phyloP scores from a whole-genome alignment of 129 eudicot species.

The Artemisia annua region DNA sequence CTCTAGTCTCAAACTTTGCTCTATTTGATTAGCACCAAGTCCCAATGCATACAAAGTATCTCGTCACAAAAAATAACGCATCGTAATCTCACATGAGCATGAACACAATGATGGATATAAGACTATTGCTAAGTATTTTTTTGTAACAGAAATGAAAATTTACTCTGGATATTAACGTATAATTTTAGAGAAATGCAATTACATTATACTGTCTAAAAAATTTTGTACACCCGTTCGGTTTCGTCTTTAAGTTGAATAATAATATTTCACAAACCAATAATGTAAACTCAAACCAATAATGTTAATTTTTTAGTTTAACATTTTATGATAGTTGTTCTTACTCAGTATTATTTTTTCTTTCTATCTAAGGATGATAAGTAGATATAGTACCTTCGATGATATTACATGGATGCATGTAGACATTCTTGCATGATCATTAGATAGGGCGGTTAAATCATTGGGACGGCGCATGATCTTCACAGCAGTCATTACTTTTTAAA shows the following conservation, averaged over 20 bases:
- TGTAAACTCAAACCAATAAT: too few species aligned
- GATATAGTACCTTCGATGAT: neutral
- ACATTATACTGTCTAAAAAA: too few species aligned
- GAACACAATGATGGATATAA: conserved; percentile 20
- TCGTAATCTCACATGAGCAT: conserved; percentile 17
- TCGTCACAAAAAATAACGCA: conserved; percentile 23
- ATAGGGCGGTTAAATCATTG: conserved; percentile 35
- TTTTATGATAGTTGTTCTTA: too few species aligned
- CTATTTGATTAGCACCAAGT: conserved; percentile 24
- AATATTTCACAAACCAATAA: too few species aligned
- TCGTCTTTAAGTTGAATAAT: too few species aligned
- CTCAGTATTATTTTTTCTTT: too few species aligned
- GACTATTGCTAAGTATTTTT: too few species aligned
- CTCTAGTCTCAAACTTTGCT: conserved; percentile 8
- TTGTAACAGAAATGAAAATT: neutral
- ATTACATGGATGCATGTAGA: neutral
- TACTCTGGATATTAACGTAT: too few species aligned
- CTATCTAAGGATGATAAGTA: neutral
- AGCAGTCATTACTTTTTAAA: conserved; percentile 40
- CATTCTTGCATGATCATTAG: neutral
- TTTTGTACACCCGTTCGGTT: too few species aligned
- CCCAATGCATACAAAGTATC: conserved; percentile 14
- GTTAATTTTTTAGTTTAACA: neutral
- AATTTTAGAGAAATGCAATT: too few species aligned
- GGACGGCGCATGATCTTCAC: conserved; percentile 53